Evolutionary conservation across 345 rosid genomes (phyloP).

Genomic region (Brassica nigra): DNA sequence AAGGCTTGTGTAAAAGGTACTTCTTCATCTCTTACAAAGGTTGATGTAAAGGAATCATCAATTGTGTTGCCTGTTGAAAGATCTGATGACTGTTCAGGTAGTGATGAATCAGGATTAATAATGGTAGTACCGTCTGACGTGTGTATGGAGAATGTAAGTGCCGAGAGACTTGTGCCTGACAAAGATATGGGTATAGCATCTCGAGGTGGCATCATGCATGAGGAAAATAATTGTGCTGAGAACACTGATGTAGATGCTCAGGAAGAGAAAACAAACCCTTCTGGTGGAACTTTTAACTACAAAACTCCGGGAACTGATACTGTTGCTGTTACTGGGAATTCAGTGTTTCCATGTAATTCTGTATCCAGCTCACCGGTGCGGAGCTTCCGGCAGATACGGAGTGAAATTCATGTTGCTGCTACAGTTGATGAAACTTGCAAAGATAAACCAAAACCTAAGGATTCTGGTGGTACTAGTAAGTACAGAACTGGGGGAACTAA

Average conservation of each 20-base stretch:
- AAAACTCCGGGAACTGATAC: slow-evolving; percentile 26
- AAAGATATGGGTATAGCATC: slow-evolving; percentile 44
- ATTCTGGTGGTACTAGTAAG: slow-evolving; percentile 22
- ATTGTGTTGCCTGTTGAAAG: slow-evolving; percentile 32
- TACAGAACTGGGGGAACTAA: slow-evolving; percentile 12
- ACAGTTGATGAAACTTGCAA: slow-evolving; percentile 11
- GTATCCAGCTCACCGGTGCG: slow-evolving; percentile 13
- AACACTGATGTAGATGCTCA: slow-evolving; percentile 9
- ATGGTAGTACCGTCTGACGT: slow-evolving; percentile 36
- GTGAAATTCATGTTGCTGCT: slow-evolving; percentile 29
- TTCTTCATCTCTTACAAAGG: slow-evolving; percentile 36
- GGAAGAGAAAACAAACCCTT: slow-evolving; percentile 23
- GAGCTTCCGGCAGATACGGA: slow-evolving; percentile 23
- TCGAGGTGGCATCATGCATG: slow-evolving; percentile 27
- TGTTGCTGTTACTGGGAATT: slow-evolving; percentile 13
- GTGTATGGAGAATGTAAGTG: slow-evolving; percentile 38
- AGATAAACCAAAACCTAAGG: slow-evolving; percentile 14
- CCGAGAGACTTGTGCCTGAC: slow-evolving; percentile 36
- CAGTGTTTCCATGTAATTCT: slow-evolving; percentile 20
- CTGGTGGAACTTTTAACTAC: slow-evolving; percentile 12
- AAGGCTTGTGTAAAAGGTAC: slow-evolving; percentile 34
- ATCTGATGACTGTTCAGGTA: slow-evolving; percentile 34
- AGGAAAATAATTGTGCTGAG: slow-evolving; percentile 37
- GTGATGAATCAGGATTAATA: slow-evolving; percentile 42
- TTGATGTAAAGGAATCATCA: slow-evolving; percentile 34